These are phyloP conservation scores for Tephrocybe sp. DNA, from an alignment of 768 basidiomycete species.

Conservation along the genomic window DNA sequence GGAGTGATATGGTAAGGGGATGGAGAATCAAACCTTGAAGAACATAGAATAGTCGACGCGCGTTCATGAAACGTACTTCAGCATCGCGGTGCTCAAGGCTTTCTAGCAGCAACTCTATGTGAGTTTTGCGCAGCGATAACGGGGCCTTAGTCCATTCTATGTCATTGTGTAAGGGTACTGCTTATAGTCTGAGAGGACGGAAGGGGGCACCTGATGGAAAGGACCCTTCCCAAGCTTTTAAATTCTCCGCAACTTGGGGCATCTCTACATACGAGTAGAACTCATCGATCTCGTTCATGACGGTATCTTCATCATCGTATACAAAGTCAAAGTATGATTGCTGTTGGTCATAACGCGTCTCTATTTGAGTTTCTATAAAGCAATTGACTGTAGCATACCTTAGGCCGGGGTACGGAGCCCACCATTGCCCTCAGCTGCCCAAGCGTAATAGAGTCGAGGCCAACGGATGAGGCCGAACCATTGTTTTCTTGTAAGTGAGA, in stretches of 20 bases:
- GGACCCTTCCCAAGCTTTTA: conserved; percentile 84
- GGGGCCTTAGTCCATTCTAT: conserved; percentile 78
- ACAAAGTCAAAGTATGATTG: conserved; percentile 88
- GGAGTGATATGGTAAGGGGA: background rate
- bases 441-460: conserved; percentile 72
- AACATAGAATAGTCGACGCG: conserved; percentile 84
- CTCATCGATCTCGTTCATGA: conserved; percentile 95
- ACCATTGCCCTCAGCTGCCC: conserved; percentile 80
- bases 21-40: conserved; percentile 67
- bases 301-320: conserved; percentile 94
- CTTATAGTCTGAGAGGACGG: conserved; percentile 1
- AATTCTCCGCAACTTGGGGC: conserved; percentile 83
- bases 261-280: conserved; percentile 98
- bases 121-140: conserved; percentile 57
- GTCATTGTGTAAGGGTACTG: conserved; percentile 3
- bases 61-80: conserved; percentile 82
- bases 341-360: conserved; percentile 36
- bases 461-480: conserved; percentile 27
- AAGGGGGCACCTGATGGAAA: conserved; percentile 65
- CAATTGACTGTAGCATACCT: conserved; percentile 42
- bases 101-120: conserved; percentile 80
- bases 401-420: conserved; percentile 66
- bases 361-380: background rate
- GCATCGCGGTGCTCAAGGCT: conserved; percentile 84
- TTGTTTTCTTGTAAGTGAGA: conserved; percentile 26